Conservation (phyloP, 768 basidiomycete species). For the Daedaleopsis nitida region DNA sequence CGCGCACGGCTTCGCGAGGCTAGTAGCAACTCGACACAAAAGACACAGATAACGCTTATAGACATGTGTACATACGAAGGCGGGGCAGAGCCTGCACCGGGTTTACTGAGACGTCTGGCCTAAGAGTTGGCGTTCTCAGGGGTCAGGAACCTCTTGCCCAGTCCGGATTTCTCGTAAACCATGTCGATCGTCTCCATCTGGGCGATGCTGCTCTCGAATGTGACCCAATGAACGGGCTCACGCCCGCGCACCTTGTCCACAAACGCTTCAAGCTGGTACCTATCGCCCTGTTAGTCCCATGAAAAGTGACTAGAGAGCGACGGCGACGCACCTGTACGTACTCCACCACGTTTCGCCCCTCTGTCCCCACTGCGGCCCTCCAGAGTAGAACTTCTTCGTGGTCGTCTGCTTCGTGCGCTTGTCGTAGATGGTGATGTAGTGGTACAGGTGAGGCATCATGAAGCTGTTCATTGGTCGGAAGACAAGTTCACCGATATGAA, state of each 20-base stretch:
- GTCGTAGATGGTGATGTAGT: conserved; percentile 29
- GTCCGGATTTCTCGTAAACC: conserved; percentile 47
- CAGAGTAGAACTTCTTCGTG: conserved; percentile 40
- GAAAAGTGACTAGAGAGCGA: not conserved
- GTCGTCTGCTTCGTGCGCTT: conserved; percentile 41
- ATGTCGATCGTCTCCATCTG: conserved; percentile 62
- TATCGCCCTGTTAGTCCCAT: not conserved
- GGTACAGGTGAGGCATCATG: conserved; percentile 28
- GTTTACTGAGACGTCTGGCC: too few species aligned
- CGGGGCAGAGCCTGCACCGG: not conserved
- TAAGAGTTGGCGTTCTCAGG: conserved; percentile 7
- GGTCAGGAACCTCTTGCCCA: conserved; percentile 1
- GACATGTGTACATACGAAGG: not conserved
- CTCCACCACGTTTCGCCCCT: conserved; percentile 63
- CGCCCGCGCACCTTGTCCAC: conserved; percentile 59
- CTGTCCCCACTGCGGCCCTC: conserved; percentile 25
- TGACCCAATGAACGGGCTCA: conserved; percentile 55
- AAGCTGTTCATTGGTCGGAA: conserved; percentile 16
- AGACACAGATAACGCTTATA: not conserved
- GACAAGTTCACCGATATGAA: not conserved
- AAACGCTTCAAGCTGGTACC: conserved; percentile 60
- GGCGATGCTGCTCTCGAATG: conserved; percentile 51
- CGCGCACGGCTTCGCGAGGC: not conserved
- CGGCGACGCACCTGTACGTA: conserved; percentile 30
- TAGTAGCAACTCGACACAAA: not conserved